These are phyloP conservation scores for Phanerochaete carnosa DNA, from an alignment of 768 basidiomycete genomes.

Conservation along the genomic window DNA sequence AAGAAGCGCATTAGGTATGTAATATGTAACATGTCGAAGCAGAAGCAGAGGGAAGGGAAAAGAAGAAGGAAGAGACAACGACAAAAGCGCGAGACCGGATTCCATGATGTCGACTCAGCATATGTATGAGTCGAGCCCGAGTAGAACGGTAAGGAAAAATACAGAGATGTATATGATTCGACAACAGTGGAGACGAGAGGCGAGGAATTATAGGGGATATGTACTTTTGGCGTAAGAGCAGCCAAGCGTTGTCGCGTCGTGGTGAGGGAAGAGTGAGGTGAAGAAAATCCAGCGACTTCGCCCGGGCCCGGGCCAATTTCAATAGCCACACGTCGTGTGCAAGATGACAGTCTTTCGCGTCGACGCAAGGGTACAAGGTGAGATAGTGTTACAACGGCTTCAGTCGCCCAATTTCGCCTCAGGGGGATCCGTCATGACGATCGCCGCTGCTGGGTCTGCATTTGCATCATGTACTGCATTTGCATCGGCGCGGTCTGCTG, in stretches of 20 bases:
- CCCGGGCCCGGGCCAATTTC: neutral
- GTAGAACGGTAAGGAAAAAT: constrained; percentile 1
- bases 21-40: constrained; percentile 1
- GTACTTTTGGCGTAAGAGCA: constrained; percentile 2
- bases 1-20: neutral
- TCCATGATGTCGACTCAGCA: constrained; percentile 4
- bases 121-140: constrained; percentile 8
- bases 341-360: neutral
- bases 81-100: neutral
- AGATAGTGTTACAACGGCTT: neutral
- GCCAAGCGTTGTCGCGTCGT: neutral
- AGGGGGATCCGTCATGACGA: neutral
- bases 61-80: neutral
- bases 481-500: constrained; percentile 7
- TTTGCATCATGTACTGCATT: constrained; percentile 14
- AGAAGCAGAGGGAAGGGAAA: neutral
- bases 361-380: neutral
- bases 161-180: neutral
- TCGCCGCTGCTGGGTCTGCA: constrained; percentile 5
- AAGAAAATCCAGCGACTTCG: neutral
- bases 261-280: neutral
- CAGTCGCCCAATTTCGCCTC: neutral
- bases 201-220: neutral
- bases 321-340: neutral
- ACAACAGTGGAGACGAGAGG: neutral